Percentiles rank a stretch among this genome's conserved stretches.
Evolutionary conservation across 1,284 basidiomycete species (phyloP).

Genomic region (Megacollybia platyphylla): DNA sequence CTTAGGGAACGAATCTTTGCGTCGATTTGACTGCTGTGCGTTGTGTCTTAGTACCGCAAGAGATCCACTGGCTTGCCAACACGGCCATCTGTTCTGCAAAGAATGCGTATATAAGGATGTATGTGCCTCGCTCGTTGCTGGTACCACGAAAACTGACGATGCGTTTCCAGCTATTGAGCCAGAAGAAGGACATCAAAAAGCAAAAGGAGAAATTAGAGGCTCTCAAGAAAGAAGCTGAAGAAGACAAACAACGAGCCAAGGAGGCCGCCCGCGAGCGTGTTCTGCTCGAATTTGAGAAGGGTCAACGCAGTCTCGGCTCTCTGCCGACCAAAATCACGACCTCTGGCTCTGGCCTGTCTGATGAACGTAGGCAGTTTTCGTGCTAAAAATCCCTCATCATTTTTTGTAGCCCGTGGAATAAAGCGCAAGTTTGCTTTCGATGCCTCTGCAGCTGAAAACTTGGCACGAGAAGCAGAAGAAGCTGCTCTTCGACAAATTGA

Average conservation of each 20-base stretch:
- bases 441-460: slow-evolving; percentile 50
- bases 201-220: slow-evolving; percentile 69
- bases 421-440: slow-evolving; percentile 78
- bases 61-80: slow-evolving; percentile 69
- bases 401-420: slow-evolving; percentile 33
- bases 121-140: slow-evolving; percentile 23
- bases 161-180: slow-evolving; percentile 41
- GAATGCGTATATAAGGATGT: slow-evolving; percentile 76
- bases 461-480: slow-evolving; percentile 74
- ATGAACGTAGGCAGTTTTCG: slow-evolving; percentile 17
- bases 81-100: slow-evolving; percentile 86
- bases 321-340: slow-evolving; percentile 21
- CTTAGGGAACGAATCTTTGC: slow-evolving; percentile 83
- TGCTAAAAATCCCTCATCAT: background rate
- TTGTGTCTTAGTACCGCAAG: slow-evolving; percentile 73
- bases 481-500: slow-evolving; percentile 73
- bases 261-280: slow-evolving; percentile 76
- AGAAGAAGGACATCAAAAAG: slow-evolving; percentile 81
- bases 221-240: slow-evolving; percentile 65
- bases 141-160: slow-evolving; percentile 1
- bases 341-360: slow-evolving; percentile 7
- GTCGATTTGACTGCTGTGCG: slow-evolving; percentile 76
- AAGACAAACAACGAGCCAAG: slow-evolving; percentile 51
- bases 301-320: slow-evolving; percentile 55
- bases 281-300: slow-evolving; percentile 75